phyloP scores from a whole-genome alignment of 768 basidiomycete species.

The Pilatotrama ljubarskyi region DNA sequence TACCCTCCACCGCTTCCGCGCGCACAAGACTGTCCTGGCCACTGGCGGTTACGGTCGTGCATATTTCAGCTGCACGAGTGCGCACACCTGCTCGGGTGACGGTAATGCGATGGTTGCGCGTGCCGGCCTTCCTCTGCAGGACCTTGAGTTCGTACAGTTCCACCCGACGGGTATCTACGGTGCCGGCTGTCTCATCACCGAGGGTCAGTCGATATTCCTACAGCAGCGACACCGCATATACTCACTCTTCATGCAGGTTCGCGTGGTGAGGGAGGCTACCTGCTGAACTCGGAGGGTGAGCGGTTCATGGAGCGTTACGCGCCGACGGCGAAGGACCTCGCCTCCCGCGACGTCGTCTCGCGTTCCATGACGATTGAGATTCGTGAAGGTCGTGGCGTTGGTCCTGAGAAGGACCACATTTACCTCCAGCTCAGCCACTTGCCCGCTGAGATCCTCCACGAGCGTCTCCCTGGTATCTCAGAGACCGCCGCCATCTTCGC shows the following conservation, averaged over 20 bases:
- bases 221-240: background rate
- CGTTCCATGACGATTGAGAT: slow-evolving; percentile 99
- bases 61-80: slow-evolving; percentile 98
- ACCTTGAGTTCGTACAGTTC: slow-evolving; percentile 99
- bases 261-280: slow-evolving; percentile 98
- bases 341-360: slow-evolving; percentile 98
- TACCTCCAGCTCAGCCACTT: slow-evolving; percentile 97
- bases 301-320: slow-evolving; percentile 99
- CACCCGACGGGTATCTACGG: slow-evolving; percentile 99
- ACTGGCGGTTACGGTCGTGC: slow-evolving; percentile 98
- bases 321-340: slow-evolving; percentile 98
- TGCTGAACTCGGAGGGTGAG: slow-evolving; percentile 97
- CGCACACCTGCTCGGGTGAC: slow-evolving; percentile 98
- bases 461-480: slow-evolving; percentile 97
- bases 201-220: slow-evolving; percentile 54
- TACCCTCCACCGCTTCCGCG: slow-evolving; percentile 96
- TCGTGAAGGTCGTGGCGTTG: slow-evolving; percentile 98
- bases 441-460: slow-evolving; percentile 92
- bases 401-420: slow-evolving; percentile 96
- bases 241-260: slow-evolving; percentile 58
- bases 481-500: slow-evolving; percentile 99
- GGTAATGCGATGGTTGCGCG: slow-evolving; percentile 98
- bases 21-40: slow-evolving; percentile 97
- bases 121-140: slow-evolving; percentile 95
- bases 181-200: slow-evolving; percentile 97